Base-by-base conservation (phyloP, 768 basidiomycete genomes). In the Boletus tylopilopsis region DNA sequence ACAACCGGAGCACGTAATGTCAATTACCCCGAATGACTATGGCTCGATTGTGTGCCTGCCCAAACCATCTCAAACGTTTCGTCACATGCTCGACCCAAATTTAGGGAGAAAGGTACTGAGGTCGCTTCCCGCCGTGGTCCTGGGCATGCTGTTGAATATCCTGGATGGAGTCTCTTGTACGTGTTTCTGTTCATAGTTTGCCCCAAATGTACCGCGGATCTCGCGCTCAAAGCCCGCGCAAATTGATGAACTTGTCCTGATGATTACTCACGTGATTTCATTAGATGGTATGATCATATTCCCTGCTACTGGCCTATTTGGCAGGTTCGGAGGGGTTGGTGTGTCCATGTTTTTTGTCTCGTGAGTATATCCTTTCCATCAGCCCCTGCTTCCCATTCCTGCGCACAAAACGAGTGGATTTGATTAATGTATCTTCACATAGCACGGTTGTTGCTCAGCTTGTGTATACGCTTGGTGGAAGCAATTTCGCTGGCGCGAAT, bases 261-360 rank as follows among this genome's bases (percentile, higher is more conserved):
- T 29, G 39, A 24, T 30, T 42, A 38, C 50, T 50, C 39, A 65
- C 41, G 27, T 32, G 38, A 24, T 25, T 33, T 53, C 18, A 48
- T 43, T 45, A 88, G 86, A 98, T 69, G 95, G 95, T 6, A 92
- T 97, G 91, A 93, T 92, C 65, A 85, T 93, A 47, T 99, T 97
- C 64, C 96, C 96, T 3, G 82, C 87, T 0, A 78, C 83, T 9
- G 81, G 87, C 2, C 75, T 89, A 4, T 97, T 99, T 64, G 69
- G 78, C 11, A 80, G 80, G 45, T 81, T 95, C 16, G 94, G 92
- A 1, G 81, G 88, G 0, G 83, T 85, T 66, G 95, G 95, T 3
- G 93, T 98, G 2, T 94, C 93, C 29, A 90, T 97, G 87, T 95
- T 95, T 68, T 95, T 94, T 66, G 78, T 93, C 18, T 83, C 89